Evolutionary conservation across 2,329 filamentous ascomycete genomes (phyloP), one percentile per base, ranked within the genome.

Genomic region (Geosmithia putterillii): DNA sequence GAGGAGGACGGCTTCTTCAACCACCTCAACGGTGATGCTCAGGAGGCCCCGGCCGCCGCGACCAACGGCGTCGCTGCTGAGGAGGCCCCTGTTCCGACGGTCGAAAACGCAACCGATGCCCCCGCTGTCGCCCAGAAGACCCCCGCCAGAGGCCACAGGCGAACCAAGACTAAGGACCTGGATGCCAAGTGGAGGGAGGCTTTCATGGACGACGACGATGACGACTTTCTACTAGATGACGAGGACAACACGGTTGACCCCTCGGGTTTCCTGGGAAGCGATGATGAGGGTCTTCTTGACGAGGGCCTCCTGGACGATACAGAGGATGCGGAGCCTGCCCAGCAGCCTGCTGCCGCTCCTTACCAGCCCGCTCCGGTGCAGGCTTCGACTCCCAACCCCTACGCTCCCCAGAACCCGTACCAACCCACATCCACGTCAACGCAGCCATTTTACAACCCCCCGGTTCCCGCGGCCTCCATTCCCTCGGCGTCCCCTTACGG

Each of bases 111-210:
- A 32, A 14, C 28, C 28, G 28, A 32, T 32, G 15, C 28, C 28
- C 28, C 15, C 15, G 19, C 17, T n/a, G 21, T 8, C n/a, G n/a
- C n/a, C n/a, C n/a, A n/a, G n/a, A n/a, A n/a, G 6, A 25, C 9
- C 3, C 37, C 32, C 54, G 41, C 39, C 47, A 19, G 46, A 52
- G 41, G 48, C 50, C 14, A 44, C 48, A 35, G 25, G 50, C 54
- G 34, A 46, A 47, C 7, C 47, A 52, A 18, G 48, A 66, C 73
- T 7, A 74, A 81, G 37, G 84, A 90, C 54, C 60, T 92, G 36
- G 82, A 83, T 39, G 84, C 84, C 17, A 81, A 86, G 51, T 95
- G 90, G 86, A 77, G 86, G 49, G 83, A 85, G 40, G 85, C 86
- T 38, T 76, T 95, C 52, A 86, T 68, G 14, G 83, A 85, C 41